Base-by-base conservation (phyloP, 495 filamentous ascomycete species). In the Daldinia loculata region DNA sequence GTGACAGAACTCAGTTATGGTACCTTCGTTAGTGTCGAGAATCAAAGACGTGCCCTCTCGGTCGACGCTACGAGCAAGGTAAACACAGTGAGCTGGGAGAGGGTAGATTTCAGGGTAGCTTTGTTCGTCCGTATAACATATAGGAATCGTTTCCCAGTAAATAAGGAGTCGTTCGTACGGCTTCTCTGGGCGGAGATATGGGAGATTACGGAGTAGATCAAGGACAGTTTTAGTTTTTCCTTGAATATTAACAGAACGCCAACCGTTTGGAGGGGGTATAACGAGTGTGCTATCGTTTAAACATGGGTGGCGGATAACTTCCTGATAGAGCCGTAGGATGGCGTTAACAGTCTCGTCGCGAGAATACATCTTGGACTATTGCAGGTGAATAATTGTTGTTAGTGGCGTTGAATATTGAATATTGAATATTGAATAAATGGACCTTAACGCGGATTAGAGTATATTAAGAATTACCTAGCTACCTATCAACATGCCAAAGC, bases 301-400 rank as follows among this genome's bases (percentile, higher is more conserved):
- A 53, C 60, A 66, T n/a, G 63, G 63, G 24, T 66, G 63, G 15
- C 41, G 55, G n/a, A 66, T 58, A 50, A 66, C 24, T 52, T 59
- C 30, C 45, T 59, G 29, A 32, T 66, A 66, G 17, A 66, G 30
- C 14, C n/a, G 58, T 5, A 66, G 24, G 11, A 66, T 43, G 0
- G 55, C 63, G 5, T 27, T 15, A 4, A 59, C 22, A 22, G 55
- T 66, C 1, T 59, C 63, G 32, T 66, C 55, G n/a, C 43, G 63
- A 7, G 63, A 66, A n/a, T 66, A 66, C 63, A 59, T 59, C n/a
- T 41, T 41, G n/a, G 2, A 41, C 15, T 8, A 17, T 41, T 41
- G 38, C n/a, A 0, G 5, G 6, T 17, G 6, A 17, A 17, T 8
- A 17, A 14, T 36, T 4, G 12, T 36, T 36, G 34, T 36, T 36